Evolutionary conservation across 2,329 filamentous ascomycete genomes (phyloP), one percentile per base, ranked within the genome.

Genomic region (Aspergillus phoenicis): DNA sequence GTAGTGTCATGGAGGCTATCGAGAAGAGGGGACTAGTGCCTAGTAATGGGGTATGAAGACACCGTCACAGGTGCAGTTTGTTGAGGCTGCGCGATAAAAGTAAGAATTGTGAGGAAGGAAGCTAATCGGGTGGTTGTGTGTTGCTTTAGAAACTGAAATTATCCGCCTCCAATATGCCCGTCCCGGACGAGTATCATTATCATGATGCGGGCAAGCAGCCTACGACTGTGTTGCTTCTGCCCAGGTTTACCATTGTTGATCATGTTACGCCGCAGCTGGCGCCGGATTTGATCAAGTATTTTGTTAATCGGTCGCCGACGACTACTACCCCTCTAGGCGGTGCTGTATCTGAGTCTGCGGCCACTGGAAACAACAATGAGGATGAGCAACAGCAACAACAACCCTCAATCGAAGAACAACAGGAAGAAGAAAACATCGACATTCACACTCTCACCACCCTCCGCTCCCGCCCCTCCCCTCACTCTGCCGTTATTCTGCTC

Each of bases 91-190:
- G 15, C 10, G 30, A 20, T 20, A 20, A 20, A 20, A 20, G 20
- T 17, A 20, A 48, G 26, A 7, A 26, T 26, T 30, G 17, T 38
- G 11, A 13, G 8, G n/a, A 43, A 33, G 38, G 15, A 17, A 43
- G 47, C 56, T 65, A 54, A 67, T 63, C 20, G 57, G 45, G 11
- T 36, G 33, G 1, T 11, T 36, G 11, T 36, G 15, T 69, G 39
- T 3, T 4, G 26, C 8, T 22, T 20, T 28, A 94, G 90, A 89
- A 85, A 76, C 83, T 97, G 67, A 97, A 96, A 87, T 85, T 98
- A 51, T 96, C 92, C 6, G 94, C 94, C 51, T 95, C 90, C 65
- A 93, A 97, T 78, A 96, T 97, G 64, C 91, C 91, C 13, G 88
- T 91, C 1, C 92, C 93, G 26, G 79, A 84, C 52, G 80, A 85